phyloP scores from a whole-genome alignment of 2,329 filamentous ascomycete genomes.

The Fusarium foetens region DNA sequence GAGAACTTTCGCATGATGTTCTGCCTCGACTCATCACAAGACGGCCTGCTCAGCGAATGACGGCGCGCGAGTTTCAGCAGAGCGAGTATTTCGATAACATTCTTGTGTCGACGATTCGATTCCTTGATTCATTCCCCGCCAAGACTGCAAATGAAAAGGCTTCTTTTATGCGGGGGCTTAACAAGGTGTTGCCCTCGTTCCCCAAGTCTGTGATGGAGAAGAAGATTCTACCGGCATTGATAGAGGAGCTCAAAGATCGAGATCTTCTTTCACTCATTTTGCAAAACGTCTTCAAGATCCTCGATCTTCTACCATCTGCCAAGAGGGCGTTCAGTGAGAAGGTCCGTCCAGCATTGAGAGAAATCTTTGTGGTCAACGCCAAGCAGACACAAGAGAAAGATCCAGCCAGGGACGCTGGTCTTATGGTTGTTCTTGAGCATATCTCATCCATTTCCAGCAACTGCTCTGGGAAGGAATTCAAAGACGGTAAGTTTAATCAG shows the following conservation, averaged over 20 bases:
- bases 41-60: conserved; percentile 86
- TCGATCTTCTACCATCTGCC: conserved; percentile 79
- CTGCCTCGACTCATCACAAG: conserved; percentile 88
- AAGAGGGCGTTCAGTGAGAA: conserved; percentile 84
- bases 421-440: conserved; percentile 92
- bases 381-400: conserved; percentile 77
- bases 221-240: conserved; percentile 86
- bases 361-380: conserved; percentile 76
- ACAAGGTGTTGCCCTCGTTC: conserved; percentile 89
- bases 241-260: conserved; percentile 94
- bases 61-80: conserved; percentile 90
- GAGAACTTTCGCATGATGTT: conserved; percentile 78
- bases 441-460: conserved; percentile 80
- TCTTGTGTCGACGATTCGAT: conserved; percentile 93
- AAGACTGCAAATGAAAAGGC: conserved; percentile 93
- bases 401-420: conserved; percentile 82
- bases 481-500: conserved; percentile 73
- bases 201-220: conserved; percentile 94
- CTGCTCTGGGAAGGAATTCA: conserved; percentile 90
- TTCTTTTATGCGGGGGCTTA: conserved; percentile 88
- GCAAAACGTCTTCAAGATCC: conserved; percentile 91
- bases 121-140: conserved; percentile 88
- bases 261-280: conserved; percentile 87
- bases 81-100: conserved; percentile 98
- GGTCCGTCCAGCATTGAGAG: conserved; percentile 84